These are phyloP conservation scores for Symbiotaphrina buchneri DNA, from an alignment of 495 filamentous ascomycete species.

Conservation along the genomic window DNA sequence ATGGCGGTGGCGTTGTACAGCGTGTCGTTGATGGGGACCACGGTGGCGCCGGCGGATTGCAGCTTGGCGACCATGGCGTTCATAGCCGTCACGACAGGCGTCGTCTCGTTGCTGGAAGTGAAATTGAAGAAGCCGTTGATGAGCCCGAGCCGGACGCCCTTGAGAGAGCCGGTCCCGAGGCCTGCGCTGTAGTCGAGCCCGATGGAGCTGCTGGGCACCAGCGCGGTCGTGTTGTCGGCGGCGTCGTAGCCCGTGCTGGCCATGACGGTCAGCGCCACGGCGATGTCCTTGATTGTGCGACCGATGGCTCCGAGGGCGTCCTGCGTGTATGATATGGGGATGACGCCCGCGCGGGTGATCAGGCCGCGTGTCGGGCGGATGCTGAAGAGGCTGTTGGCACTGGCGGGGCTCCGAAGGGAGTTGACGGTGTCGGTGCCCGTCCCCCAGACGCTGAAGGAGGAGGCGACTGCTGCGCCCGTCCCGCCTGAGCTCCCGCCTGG, in stretches of 20 bases:
- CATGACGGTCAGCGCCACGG: slow-evolving; percentile 31
- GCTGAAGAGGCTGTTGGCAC: slow-evolving; percentile 36
- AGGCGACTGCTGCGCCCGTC: too few species aligned
- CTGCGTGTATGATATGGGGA: slow-evolving; percentile 38
- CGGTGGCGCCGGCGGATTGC: slow-evolving; percentile 13
- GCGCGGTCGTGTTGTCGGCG: slow-evolving; percentile 18
- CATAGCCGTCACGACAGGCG: slow-evolving; percentile 26
- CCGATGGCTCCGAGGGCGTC: slow-evolving; percentile 38
- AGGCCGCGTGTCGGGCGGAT: slow-evolving; percentile 34
- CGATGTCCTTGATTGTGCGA: slow-evolving; percentile 26
- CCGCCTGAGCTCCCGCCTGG: too few species aligned
- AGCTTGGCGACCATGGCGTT: slow-evolving; percentile 12
- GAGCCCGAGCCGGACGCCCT: slow-evolving; percentile 21
- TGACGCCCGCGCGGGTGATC: slow-evolving; percentile 25
- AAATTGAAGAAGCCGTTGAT: slow-evolving; percentile 26
- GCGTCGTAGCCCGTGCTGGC: slow-evolving; percentile 21
- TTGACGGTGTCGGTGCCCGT: slow-evolving; percentile 45
- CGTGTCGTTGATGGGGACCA: slow-evolving; percentile 23
- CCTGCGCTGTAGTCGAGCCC: slow-evolving; percentile 19
- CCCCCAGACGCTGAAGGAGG: slow-evolving; percentile 32
- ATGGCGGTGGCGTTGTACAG: slow-evolving; percentile 27
- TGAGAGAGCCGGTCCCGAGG: slow-evolving; percentile 14
- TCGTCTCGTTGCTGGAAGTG: slow-evolving; percentile 20
- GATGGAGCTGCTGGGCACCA: slow-evolving; percentile 12
- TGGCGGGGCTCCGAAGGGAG: slow-evolving; percentile 34